Evolutionary conservation across 352 stramenopile species (phyloP).

Genomic region (Pelagophyceae sp.): DNA sequence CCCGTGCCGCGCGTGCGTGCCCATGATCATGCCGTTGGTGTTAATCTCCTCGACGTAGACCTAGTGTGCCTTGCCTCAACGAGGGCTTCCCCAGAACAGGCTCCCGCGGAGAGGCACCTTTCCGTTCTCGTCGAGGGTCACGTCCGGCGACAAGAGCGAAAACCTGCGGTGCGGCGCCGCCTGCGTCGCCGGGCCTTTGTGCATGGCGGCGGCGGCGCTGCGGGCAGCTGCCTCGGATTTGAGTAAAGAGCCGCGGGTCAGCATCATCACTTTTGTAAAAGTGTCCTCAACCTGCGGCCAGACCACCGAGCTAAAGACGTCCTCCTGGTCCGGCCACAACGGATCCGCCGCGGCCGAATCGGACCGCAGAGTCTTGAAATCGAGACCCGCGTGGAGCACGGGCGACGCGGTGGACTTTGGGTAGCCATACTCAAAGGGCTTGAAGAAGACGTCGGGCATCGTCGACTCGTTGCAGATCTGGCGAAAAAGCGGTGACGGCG

Average conservation of each 20-base stretch:
- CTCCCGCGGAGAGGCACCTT: too few relatives aligned
- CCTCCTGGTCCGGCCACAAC: conserved; percentile 35
- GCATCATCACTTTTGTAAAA: neutral
- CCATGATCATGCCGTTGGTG: conserved; percentile 28
- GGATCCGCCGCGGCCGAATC: too few relatives aligned
- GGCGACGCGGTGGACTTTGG: conserved; percentile 54
- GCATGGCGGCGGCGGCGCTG: neutral
- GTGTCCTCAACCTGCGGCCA: neutral
- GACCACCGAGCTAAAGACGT: conserved; percentile 45
- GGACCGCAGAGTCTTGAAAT: neutral
- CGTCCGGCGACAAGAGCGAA: conserved; percentile 20
- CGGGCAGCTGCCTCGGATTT: neutral
- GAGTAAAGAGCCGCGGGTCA: neutral
- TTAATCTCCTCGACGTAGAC: conserved; percentile 26
- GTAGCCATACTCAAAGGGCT: neutral
- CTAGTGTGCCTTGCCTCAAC: too few relatives aligned
- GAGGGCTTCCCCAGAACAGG: too few relatives aligned
- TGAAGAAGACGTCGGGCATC: neutral
- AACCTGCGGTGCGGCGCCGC: conserved; percentile 4
- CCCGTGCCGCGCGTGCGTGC: conserved; percentile 5
- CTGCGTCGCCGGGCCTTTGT: neutral
- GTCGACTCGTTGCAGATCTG: neutral
- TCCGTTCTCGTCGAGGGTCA: conserved; percentile 16
- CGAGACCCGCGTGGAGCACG: conserved; percentile 59
- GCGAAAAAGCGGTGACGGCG: too few relatives aligned